Percentiles rank a stretch among this genome's conserved stretches.
phyloP scores from a whole-genome alignment of 257 asterid genomes.

The Prunella vulgaris region DNA sequence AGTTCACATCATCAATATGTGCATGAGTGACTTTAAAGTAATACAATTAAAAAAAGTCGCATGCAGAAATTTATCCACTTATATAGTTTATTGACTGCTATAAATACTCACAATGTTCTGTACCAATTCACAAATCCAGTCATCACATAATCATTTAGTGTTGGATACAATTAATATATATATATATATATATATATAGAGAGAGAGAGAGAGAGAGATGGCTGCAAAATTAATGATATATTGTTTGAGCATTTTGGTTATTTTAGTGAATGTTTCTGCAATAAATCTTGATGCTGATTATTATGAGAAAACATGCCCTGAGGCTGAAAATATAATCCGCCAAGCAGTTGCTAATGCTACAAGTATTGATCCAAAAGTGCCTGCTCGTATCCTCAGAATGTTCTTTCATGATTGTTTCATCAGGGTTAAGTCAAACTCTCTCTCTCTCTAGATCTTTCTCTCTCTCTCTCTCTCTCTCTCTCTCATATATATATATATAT shows the following conservation, averaged over 20 bases:
- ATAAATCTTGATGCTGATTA: constrained; percentile 50
- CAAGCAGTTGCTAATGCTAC: constrained; percentile 47
- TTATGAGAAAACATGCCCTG: constrained; percentile 63
- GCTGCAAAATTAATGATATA: constrained; percentile 6
- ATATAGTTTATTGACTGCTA: constrained; percentile 19
- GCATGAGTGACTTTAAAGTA: constrained; percentile 60
- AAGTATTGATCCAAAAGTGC: constrained; percentile 45
- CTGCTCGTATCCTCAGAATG: constrained; percentile 74
- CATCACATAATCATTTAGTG: not conserved
- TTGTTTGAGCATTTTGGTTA: constrained; percentile 20
- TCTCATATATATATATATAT: not conserved
- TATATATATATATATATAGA: too few species aligned
- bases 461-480: constrained; percentile 15
- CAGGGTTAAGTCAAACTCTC: too few species aligned
- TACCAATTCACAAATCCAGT: constrained; percentile 1
- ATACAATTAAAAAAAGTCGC: constrained; percentile 12
- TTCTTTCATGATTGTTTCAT: constrained; percentile 86
- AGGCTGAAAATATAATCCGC: constrained; percentile 50
- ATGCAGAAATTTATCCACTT: constrained; percentile 19
- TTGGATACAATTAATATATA: not conserved
- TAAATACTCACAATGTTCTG: constrained; percentile 28
- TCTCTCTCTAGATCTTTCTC: not conserved
- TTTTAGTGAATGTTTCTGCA: constrained; percentile 32
- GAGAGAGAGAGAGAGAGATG: too few species aligned
- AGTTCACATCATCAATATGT: not conserved